A percentile compares a stretch with the other conserved stretches of the same genome.
phyloP scores from a whole-genome alignment of 2,329 filamentous ascomycete species.

The Claviceps monticola region DNA sequence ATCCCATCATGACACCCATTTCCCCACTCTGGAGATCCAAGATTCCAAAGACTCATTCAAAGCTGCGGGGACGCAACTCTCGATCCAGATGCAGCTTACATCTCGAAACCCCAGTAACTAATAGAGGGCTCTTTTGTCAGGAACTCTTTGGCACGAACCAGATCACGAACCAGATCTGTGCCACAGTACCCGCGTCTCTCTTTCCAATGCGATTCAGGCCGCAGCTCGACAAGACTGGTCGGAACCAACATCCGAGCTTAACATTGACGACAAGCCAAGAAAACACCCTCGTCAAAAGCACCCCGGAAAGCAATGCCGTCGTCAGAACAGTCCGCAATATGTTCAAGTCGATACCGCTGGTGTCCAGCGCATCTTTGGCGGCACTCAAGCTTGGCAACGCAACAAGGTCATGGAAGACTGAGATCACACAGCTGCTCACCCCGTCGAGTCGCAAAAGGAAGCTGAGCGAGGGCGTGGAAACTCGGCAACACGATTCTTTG shows the following conservation, averaged over 20 bases:
- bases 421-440: background rate
- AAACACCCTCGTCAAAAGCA: background rate
- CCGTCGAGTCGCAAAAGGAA: slow-evolving; percentile 1
- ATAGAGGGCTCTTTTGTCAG: too few species aligned
- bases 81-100: too few species aligned
- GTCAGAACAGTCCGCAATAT: background rate
- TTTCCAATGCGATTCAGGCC: background rate
- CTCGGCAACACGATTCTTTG: background rate
- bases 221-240: background rate
- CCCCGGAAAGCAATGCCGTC: background rate
- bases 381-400: background rate
- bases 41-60: too few species aligned
- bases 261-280: background rate
- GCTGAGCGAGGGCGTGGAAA: background rate
- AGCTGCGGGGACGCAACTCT: too few species aligned
- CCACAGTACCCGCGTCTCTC: too few species aligned
- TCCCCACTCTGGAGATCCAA: background rate
- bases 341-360: background rate
- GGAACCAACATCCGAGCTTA: background rate
- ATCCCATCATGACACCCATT: background rate
- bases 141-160: too few species aligned
- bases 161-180: too few species aligned
- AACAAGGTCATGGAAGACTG: background rate
- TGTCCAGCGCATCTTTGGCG: background rate
- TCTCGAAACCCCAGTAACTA: too few species aligned